Percentiles rank a stretch among this genome's conserved stretches.
Evolutionary conservation across 768 basidiomycete genomes (phyloP).

Genomic region (Daedaleopsis nitida): DNA sequence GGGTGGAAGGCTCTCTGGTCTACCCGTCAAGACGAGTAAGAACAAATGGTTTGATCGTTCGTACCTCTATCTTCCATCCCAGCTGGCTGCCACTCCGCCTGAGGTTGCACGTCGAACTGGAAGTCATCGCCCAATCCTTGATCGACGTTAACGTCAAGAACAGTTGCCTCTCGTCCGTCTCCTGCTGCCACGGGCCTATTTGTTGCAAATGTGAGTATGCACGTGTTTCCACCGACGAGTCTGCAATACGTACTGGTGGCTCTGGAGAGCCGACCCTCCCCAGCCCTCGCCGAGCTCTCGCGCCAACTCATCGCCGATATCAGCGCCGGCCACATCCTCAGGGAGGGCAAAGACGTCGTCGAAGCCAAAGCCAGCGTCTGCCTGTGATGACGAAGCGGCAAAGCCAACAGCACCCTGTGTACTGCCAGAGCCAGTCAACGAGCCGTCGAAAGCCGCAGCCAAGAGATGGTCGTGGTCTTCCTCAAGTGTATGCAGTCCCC

Average conservation of each 20-base stretch:
- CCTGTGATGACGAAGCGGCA: constrained; percentile 58
- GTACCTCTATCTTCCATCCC: background rate
- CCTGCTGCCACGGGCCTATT: background rate
- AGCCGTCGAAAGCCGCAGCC: constrained; percentile 64
- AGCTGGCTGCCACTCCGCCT: constrained; percentile 6
- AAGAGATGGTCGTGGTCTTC: constrained; percentile 72
- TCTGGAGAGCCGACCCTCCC: constrained; percentile 35
- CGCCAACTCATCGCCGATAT: constrained; percentile 73
- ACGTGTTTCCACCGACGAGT: background rate
- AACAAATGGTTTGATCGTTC: constrained; percentile 19
- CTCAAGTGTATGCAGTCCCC: constrained; percentile 56
- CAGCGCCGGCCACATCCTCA: constrained; percentile 60
- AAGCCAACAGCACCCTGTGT: constrained; percentile 28
- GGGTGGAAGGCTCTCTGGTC: constrained; percentile 6
- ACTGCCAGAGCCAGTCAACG: constrained; percentile 43
- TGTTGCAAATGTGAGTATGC: background rate
- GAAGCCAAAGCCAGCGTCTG: constrained; percentile 42
- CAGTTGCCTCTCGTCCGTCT: background rate
- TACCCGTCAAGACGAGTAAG: constrained; percentile 13
- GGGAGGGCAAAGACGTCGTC: constrained; percentile 54
- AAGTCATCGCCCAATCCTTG: constrained; percentile 11
- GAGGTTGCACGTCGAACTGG: constrained; percentile 15
- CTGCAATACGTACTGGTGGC: background rate
- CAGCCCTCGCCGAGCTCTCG: constrained; percentile 75
- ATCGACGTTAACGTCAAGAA: background rate